Base-by-base conservation (phyloP, 2,329 filamentous ascomycete species). In the Penicillium digitatum region DNA sequence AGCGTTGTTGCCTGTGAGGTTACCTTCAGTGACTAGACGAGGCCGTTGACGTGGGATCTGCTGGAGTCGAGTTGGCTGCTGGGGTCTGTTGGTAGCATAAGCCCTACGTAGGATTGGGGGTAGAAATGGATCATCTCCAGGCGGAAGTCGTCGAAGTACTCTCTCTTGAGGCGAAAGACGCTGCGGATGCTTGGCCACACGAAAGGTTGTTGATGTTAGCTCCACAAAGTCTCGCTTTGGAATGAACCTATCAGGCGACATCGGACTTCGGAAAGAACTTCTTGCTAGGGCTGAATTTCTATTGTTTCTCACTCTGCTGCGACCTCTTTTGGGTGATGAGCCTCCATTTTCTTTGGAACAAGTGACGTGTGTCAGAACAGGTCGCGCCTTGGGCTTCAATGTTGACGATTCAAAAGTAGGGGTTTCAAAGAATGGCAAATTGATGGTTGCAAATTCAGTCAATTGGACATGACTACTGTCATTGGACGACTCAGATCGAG, bases 241-340 rank as follows among this genome's bases (percentile, higher is more conserved):
- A 42, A 87, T 79, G 65, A 86, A 87, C 27, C 85, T 78, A 68
- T 87, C 85, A 22, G 79, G 79, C 11, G 75, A 77, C 12, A 57
- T 54, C 14, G 69, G 67, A 16, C 60, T 60, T 32, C 44, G 63
- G 34, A 61, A 61, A 2, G 47, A 40, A 22, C 51, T 55, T 32
- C 55, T 50, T 48, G 57, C 34, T 43, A 44, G 35, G 29, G 52
- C 56, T 37, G 50, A 16, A 48, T 52, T 56, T 18, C 53, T 38
- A 50, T 53, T 53, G 34, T 47, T 56, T 59, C 62, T 70, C 12
- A 39, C 29, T 51, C 45, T 61, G 18, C 27, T 38, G 6, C 60
- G 58, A 9, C 59, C 53, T 59, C 61, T 61, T 14, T 60, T 43
- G 18, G 56, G 46, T 18, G 50, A 49, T 27, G 32, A 45, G 7